These are phyloP conservation scores for Glycine latifolia DNA, from an alignment of 306 rosid species.

Conservation along the genomic window DNA sequence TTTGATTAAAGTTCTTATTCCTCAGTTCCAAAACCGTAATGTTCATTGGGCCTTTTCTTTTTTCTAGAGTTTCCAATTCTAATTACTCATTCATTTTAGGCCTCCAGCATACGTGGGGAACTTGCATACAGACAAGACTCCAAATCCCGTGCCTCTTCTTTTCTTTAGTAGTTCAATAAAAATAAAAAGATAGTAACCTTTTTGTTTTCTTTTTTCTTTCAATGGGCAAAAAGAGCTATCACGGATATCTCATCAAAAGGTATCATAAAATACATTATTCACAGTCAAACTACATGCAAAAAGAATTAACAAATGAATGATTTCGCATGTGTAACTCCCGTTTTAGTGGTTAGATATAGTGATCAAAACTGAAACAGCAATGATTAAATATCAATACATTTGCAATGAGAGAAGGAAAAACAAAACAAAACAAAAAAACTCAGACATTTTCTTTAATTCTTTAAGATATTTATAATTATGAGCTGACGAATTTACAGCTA, in stretches of 20 bases:
- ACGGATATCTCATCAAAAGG: too few relatives aligned
- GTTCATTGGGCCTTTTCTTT: too few relatives aligned
- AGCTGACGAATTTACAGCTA: constrained; percentile 59
- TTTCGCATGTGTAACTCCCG: constrained; percentile 31
- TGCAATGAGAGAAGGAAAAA: not conserved
- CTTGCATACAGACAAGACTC: too few relatives aligned
- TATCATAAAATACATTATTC: not conserved
- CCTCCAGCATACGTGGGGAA: too few relatives aligned
- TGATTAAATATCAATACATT: constrained; percentile 42
- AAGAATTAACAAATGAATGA: constrained; percentile 53
- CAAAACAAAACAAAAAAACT: constrained; percentile 36
- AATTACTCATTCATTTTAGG: too few relatives aligned
- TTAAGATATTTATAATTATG: constrained; percentile 40
- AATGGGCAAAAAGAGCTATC: not conserved
- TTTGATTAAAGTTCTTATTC: too few relatives aligned
- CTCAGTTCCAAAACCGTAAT: too few relatives aligned
- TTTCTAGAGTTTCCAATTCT: too few relatives aligned
- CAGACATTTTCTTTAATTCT: constrained; percentile 32
- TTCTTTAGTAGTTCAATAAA: not conserved
- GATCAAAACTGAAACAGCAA: constrained; percentile 46
- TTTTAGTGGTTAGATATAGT: constrained; percentile 7
- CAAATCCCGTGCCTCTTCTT: not conserved
- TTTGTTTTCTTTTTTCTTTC: not conserved
- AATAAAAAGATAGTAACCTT: not conserved
- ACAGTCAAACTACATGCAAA: constrained; percentile 28